phyloP scores from a whole-genome alignment of 306 rosid genomes.

The Pyrus communis region DNA sequence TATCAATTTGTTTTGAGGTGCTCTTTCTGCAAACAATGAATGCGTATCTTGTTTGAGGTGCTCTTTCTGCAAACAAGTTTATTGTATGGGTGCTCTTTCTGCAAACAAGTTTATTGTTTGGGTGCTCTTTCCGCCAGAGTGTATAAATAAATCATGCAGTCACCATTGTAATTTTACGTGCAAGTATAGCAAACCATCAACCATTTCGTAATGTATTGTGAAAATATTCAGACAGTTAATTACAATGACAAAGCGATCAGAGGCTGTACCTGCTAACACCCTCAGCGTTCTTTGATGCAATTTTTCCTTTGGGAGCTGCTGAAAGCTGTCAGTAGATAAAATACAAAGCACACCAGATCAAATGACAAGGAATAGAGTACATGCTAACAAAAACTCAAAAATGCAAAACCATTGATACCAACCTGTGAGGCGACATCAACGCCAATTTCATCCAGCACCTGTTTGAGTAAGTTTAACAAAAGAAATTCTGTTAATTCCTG shows the following conservation, averaged over 20 bases:
- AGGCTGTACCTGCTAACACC: slow-evolving; percentile 61
- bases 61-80: too few relatives aligned
- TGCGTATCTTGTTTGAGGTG: too few relatives aligned
- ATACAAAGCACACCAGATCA: slow-evolving; percentile 31
- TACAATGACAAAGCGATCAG: neutral
- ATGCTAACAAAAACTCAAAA: neutral
- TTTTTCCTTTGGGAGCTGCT: slow-evolving; percentile 92
- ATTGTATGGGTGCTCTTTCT: too few relatives aligned
- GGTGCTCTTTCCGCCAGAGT: neutral
- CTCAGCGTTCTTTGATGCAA: slow-evolving; percentile 58
- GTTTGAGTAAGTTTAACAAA: slow-evolving; percentile 11
- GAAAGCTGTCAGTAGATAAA: slow-evolving; percentile 57
- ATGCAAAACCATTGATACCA: slow-evolving; percentile 12
- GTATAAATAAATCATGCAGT: neutral
- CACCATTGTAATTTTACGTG: neutral
- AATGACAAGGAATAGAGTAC: slow-evolving; percentile 8
- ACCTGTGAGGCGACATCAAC: slow-evolving; percentile 97
- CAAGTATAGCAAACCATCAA: neutral
- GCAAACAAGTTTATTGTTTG: too few relatives aligned
- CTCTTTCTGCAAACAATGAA: too few relatives aligned
- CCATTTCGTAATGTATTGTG: neutral
- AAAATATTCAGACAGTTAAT: neutral
- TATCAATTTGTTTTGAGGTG: neutral
- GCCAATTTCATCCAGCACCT: slow-evolving; percentile 98
- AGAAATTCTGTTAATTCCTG: slow-evolving; percentile 18